Conservation (phyloP, 495 filamentous ascomycete species). For the Beverwykella pulmonaria region DNA sequence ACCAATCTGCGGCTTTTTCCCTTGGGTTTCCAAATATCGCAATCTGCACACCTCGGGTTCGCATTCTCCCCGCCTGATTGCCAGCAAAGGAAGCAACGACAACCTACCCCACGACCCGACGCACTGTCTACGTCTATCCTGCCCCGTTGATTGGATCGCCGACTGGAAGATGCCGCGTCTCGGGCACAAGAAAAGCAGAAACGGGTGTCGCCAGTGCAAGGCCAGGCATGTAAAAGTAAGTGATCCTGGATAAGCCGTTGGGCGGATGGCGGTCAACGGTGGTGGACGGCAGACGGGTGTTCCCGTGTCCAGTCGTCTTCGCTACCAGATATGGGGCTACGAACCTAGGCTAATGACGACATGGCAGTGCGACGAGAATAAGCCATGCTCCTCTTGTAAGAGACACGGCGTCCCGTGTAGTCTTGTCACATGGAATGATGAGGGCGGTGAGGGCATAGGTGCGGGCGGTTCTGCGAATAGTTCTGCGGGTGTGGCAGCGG, state of each 20-base stretch:
- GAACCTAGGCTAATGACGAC: not conserved
- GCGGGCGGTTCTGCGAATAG: not conserved
- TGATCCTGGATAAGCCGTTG: not conserved
- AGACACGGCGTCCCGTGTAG: slow-evolving; percentile 33
- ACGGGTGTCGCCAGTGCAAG: slow-evolving; percentile 36
- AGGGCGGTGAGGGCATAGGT: not conserved
- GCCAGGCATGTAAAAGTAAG: slow-evolving; percentile 36
- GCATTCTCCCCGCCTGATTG: slow-evolving; percentile 39
- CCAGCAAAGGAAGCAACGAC: slow-evolving; percentile 42
- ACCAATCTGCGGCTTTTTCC: not conserved
- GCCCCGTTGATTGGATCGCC: no score
- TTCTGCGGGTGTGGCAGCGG: not conserved
- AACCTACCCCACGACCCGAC: slow-evolving; percentile 46
- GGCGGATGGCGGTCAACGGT: not conserved
- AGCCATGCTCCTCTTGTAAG: slow-evolving; percentile 26
- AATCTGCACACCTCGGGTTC: slow-evolving; percentile 16
- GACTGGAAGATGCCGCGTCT: slow-evolving; percentile 35
- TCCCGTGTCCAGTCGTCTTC: no score
- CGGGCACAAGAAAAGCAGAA: slow-evolving; percentile 37
- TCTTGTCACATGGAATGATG: slow-evolving; percentile 24
- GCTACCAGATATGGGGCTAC: not conserved
- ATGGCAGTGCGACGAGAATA: slow-evolving; percentile 32
- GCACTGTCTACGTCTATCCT: slow-evolving; percentile 42
- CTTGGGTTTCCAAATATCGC: not conserved
- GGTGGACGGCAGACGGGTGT: not conserved